phyloP scores from a whole-genome alignment of 208 protist genomes.

The Zelonia costaricensis region DNA sequence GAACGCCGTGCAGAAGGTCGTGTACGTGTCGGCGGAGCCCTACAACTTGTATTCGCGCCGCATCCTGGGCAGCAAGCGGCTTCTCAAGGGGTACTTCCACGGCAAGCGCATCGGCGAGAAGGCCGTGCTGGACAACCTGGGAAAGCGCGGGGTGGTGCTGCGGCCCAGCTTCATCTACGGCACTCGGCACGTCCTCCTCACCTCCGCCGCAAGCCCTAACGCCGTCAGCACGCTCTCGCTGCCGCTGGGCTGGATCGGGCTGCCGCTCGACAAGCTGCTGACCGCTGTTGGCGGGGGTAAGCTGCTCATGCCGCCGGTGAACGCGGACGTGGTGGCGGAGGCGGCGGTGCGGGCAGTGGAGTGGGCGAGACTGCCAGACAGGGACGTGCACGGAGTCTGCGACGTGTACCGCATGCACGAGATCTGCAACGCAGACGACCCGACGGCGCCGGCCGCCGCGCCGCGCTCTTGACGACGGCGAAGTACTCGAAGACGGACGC shows the following conservation, averaged over 20 bases:
- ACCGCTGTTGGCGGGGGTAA: constrained; percentile 44
- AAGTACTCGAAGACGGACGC: no score
- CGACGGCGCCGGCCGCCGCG: background rate
- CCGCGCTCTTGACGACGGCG: no score
- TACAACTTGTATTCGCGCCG: constrained; percentile 39
- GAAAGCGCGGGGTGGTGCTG: constrained; percentile 50
- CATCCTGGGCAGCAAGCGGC: constrained; percentile 34
- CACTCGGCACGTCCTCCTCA: constrained; percentile 49
- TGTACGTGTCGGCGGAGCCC: constrained; percentile 80
- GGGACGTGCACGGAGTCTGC: constrained; percentile 42
- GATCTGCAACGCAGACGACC: constrained; percentile 31
- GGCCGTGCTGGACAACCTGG: constrained; percentile 69
- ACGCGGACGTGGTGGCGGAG: constrained; percentile 71
- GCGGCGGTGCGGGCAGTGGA: constrained; percentile 64
- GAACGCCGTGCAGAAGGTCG: constrained; percentile 44
- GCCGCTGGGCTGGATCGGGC: constrained; percentile 65
- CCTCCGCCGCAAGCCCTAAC: constrained; percentile 15
- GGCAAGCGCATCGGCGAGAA: constrained; percentile 77
- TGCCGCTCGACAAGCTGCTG: constrained; percentile 61
- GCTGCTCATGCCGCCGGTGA: constrained; percentile 62
- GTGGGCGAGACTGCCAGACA: constrained; percentile 24
- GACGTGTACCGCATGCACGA: constrained; percentile 72
- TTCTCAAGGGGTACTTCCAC: constrained; percentile 84
- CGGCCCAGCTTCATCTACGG: constrained; percentile 83
- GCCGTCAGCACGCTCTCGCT: constrained; percentile 48